Base-by-base conservation (phyloP, 371 early-diverging fungal species). In the Dichotomocladium elegans region DNA sequence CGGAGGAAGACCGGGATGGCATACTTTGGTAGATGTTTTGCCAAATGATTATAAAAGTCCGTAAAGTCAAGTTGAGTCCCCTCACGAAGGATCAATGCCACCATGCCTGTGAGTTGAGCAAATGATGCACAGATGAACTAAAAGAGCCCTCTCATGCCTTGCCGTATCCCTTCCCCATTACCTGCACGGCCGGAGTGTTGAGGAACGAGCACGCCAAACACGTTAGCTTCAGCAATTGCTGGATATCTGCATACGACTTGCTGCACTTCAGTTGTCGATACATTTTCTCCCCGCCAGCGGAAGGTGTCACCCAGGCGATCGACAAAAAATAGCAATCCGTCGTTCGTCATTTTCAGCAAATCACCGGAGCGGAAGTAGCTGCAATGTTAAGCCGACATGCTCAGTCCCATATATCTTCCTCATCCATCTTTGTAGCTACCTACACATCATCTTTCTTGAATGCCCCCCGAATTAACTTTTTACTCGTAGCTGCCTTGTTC, bases 251-350 rank as follows among this genome's bases (percentile, higher is more conserved):
- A 72, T 11, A 89, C 41, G 1, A 66, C 81, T 50, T 77, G 79
- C 2, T 80, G 68, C 2, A 88, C 85, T 58, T 88, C 87, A 7
- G 74, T 70, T 10, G 87, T 83, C 9, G 83, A 68, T n/a, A 86
- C 85, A 49, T 86, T 86, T 58, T 87, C 87, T 49, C 77, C 81
- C 14, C 73, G 59, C 87, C 87, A 87, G 11, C 87, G 70, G 70
- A 88, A 90, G 0, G 89, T 84, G 34, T 90, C 89, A 4, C 89
- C 89, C n/a, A 83, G 61, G 17, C 91, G 83, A 45, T 89, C 89
- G 11, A 80, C 79, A 70, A 90, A 89, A 65, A 79, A 87, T 56
- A 66, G 83, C 60, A 75, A 82, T 2, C 86, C 87, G 9, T 81
- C 70, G 7, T 51, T 22, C 47, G 82, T 78, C 12, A 60, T 64